Evolutionary conservation across 148 eudicot genomes (phyloP).

Genomic region (Camellia granthamiana): DNA sequence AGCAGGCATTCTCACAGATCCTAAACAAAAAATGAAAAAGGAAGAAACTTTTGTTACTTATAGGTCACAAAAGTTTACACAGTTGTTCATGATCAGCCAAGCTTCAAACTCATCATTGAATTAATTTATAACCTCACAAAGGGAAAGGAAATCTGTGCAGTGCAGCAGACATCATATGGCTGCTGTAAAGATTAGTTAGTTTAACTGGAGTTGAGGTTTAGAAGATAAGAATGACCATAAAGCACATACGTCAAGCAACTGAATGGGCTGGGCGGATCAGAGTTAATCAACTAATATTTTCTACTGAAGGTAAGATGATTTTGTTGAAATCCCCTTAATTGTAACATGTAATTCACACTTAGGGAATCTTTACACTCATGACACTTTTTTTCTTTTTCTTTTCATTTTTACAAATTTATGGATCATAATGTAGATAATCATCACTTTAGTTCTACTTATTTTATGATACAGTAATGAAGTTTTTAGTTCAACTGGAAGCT

Average conservation of each 20-base stretch:
- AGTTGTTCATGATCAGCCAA: not conserved
- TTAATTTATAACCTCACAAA: not conserved
- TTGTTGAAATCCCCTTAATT: too few relatives aligned
- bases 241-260: not conserved
- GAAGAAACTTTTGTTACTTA: not conserved
- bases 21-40: slow-evolving; percentile 28
- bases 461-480: too few relatives aligned
- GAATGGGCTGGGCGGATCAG: not conserved
- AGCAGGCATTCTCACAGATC: slow-evolving; percentile 95
- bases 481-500: too few relatives aligned
- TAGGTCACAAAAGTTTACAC: not conserved
- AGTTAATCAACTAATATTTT: not conserved
- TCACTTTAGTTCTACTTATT: too few relatives aligned
- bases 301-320: too few relatives aligned
- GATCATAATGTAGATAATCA: too few relatives aligned
- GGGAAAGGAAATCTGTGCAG: not conserved
- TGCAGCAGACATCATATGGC: not conserved
- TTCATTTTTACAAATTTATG: too few relatives aligned
- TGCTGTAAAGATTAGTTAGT: not conserved
- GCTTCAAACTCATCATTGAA: not conserved
- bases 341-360: too few relatives aligned
- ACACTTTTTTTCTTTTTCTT: too few relatives aligned
- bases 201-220: not conserved
- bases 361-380: too few relatives aligned
- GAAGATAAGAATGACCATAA: not conserved